Base-by-base conservation (phyloP, 2,329 filamentous ascomycete genomes). In the Botryosphaeria dothidea region DNA sequence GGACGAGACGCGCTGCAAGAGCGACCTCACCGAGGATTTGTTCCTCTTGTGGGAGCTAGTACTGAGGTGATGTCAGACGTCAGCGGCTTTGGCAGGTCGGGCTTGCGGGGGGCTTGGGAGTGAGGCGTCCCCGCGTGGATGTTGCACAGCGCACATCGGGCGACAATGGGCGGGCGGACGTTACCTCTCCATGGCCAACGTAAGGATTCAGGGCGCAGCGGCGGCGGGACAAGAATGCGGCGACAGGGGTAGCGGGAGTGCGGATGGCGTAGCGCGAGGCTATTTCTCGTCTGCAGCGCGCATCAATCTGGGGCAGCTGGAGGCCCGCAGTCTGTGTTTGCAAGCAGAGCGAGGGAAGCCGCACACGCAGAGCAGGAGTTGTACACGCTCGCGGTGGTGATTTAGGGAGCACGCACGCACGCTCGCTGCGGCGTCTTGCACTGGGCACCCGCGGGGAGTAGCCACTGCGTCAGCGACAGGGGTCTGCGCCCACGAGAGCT, bases 21-120 rank as follows among this genome's bases (percentile, higher is more conserved):
- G 73, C 63, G 75, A 72, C 69, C 76, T 77, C 56, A 78, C 76
- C 67, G 67, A 68, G 58, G 75, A 77, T 71, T 79, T 79, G 73
- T 75, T 77, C 65, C 80, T 78, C 72, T 81, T 81, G 25, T 65
- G 63, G 31, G 43, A 38, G 49, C 49, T 57, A 54, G 48, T 17
- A 27, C 48, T 34, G 27, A 36, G 7, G 29, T 7, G 46, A 63
- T 43, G 60, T 38, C 36, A 63, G 34, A 63, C 61, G 56, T 60
- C 56, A 60, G 56, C 56, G 56, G 56, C 56, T 45, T 11, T 25
- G 25, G 41, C 19, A 21, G 17, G 13, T 25, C 21, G 29, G 49
- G 49, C 27, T 52, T 45, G 38, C n/a, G n/a, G n/a, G 56, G 25
- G 54, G 36, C 51, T 56, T 21, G 21, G 51, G 19, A 3, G 21